Evolutionary conservation across 306 rosid species (phyloP).

Genomic region (Hippophae rhamnoides): DNA sequence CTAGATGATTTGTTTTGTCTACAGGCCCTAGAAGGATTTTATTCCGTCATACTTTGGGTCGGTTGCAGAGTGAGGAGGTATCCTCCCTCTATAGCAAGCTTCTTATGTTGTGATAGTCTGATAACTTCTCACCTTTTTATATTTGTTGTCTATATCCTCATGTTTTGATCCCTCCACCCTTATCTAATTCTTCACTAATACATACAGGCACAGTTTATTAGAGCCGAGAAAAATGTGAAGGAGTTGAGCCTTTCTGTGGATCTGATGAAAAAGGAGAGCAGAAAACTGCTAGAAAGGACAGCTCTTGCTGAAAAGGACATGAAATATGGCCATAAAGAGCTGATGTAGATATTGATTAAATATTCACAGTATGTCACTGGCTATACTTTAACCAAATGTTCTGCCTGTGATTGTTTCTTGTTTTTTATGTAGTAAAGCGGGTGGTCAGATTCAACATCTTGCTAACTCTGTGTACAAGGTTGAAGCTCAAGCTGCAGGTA

Average conservation of each 20-base stretch:
- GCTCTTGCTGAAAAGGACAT: conserved; percentile 76
- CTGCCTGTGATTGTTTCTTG: conserved; percentile 12
- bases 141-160: background rate
- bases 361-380: background rate
- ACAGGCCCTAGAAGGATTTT: conserved; percentile 86
- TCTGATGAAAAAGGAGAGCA: conserved; percentile 70
- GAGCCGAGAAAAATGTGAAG: conserved; percentile 67
- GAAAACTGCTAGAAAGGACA: conserved; percentile 74
- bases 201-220: conserved; percentile 62
- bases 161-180: background rate
- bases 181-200: background rate
- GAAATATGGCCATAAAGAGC: conserved; percentile 62
- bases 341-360: conserved; percentile 41
- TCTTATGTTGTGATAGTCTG: background rate
- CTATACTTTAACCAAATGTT: background rate
- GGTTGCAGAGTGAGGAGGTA: conserved; percentile 87
- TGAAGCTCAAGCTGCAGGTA: conserved; percentile 70
- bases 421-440: conserved; percentile 46
- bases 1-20: conserved; percentile 14
- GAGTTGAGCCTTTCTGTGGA: conserved; percentile 67
- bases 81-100: conserved; percentile 1
- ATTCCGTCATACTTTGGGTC: conserved; percentile 71
- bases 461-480: conserved; percentile 52
- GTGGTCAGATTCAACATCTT: conserved; percentile 55
- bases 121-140: background rate